Percentiles rank a stretch among this genome's conserved stretches.
Conservation (phyloP, 306 rosid species). For the Fragaria nilgerrensis region DNA sequence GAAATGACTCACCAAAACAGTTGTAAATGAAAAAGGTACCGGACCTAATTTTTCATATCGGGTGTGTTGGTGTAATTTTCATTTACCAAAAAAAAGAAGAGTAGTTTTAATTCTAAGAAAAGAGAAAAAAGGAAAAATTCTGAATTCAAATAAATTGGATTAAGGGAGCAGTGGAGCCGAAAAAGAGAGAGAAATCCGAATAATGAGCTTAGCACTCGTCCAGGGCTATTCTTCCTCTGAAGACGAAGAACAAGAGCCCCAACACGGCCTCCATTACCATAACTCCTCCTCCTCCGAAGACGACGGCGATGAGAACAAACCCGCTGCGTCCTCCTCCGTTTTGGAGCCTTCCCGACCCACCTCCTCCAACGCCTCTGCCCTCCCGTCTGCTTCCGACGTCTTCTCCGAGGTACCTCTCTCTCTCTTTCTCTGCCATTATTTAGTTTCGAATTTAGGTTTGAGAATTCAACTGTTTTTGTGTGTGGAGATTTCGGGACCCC, state of each 20-base stretch:
- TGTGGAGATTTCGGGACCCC: constrained; percentile 80
- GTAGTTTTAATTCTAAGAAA: too few species aligned
- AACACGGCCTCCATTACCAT: constrained; percentile 15
- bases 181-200: not conserved
- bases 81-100: too few species aligned
- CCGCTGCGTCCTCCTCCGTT: constrained; percentile 43
- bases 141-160: too few species aligned
- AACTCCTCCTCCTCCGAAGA: constrained; percentile 28
- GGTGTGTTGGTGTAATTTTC: too few species aligned
- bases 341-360: constrained; percentile 57
- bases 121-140: too few species aligned
- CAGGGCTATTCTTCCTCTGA: constrained; percentile 88
- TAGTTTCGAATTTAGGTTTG: not conserved
- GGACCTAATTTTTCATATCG: too few species aligned
- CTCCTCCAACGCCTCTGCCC: constrained; percentile 44
- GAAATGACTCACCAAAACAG: too few species aligned
- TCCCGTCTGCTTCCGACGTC: constrained; percentile 88
- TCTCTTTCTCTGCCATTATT: not conserved
- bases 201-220: constrained; percentile 82
- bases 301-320: constrained; percentile 21
- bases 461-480: not conserved
- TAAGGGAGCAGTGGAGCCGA: too few species aligned
- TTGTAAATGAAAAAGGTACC: too few species aligned
- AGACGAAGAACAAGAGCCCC: constrained; percentile 23
- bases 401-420: constrained; percentile 68